Evolutionary conservation across 345 rosid genomes (phyloP).

Genomic region (Euphorbia pulcherrima): DNA sequence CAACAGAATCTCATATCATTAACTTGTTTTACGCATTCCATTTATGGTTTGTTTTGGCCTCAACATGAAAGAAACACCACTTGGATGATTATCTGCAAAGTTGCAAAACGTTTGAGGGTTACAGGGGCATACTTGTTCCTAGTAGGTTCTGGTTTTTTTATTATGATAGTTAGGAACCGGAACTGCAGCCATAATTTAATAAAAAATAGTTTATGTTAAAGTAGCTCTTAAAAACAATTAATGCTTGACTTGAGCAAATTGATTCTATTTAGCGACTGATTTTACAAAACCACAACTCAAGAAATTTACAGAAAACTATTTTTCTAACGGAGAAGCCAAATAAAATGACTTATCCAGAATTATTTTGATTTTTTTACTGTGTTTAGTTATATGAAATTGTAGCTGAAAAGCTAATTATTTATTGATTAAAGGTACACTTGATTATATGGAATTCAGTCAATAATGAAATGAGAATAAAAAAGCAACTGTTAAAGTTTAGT

Average conservation of each 20-base stretch:
- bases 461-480: too few species aligned
- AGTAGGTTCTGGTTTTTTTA: neutral
- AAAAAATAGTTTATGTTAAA: neutral
- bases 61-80: neutral
- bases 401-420: neutral
- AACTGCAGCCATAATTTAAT: neutral
- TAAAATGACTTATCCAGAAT: neutral
- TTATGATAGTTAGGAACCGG: neutral
- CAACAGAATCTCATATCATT: constrained; percentile 1
- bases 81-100: neutral
- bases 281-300: neutral
- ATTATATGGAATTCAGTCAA: neutral
- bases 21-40: neutral
- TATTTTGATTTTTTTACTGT: too few species aligned
- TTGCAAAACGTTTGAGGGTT: neutral
- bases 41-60: neutral
- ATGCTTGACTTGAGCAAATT: neutral
- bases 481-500: neutral
- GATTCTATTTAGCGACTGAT: neutral
- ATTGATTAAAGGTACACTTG: neutral
- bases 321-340: neutral
- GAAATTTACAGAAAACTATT: neutral
- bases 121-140: neutral
- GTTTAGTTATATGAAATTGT: neutral
- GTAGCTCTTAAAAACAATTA: neutral